Base-by-base conservation (phyloP, 108 stramenopile genomes). In the Nitzschia sp. region DNA sequence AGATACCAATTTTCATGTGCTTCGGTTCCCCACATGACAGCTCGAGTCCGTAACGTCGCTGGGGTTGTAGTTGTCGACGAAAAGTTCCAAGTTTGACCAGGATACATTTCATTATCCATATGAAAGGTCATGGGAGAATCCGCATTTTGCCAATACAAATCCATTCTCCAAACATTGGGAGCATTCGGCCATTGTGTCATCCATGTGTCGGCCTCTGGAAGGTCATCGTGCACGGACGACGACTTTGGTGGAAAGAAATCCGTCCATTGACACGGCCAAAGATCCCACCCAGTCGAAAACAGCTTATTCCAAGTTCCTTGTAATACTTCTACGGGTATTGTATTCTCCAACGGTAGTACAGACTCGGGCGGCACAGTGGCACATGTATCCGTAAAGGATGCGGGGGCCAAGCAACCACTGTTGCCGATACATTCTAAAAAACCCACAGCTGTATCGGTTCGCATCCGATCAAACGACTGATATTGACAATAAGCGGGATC, bases 1-100 rank as follows among this genome's bases (percentile, higher is more conserved):
- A 75, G 26, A 23, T 75, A 75, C 74, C 74, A 75, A 63, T 75
- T 75, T 46, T 75, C 74, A 26, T 75, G 74, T 13, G 67, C 74
- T 54, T 75, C 74, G 5, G 68, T 70, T 48, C 66, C 67, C 74
- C 74, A 75, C 74, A 75, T 75, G 29, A 70, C 59, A 3, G 74
- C 74, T 29, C 60, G 45, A 15, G 74, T 75, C 57, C 25, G 6
- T 6, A 58, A 29, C 27, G 56, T 58, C 6, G 56, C 56, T 9
- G 56, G 26, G 15, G 31, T 58, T 3, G 56, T 24, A 29, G 30
- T 25, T 8, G 56, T 58, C 6, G 53, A 21, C 13, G 53, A 54
- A 58, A 58, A 58, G 5, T 58, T 23, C 56, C 56, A 58, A 29
- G 56, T 58, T 29, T 58, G 30, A 6, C 3, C 11, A 29, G 27